Evolutionary conservation across 768 basidiomycete genomes (phyloP).

Genomic region (Suillus placidus): DNA sequence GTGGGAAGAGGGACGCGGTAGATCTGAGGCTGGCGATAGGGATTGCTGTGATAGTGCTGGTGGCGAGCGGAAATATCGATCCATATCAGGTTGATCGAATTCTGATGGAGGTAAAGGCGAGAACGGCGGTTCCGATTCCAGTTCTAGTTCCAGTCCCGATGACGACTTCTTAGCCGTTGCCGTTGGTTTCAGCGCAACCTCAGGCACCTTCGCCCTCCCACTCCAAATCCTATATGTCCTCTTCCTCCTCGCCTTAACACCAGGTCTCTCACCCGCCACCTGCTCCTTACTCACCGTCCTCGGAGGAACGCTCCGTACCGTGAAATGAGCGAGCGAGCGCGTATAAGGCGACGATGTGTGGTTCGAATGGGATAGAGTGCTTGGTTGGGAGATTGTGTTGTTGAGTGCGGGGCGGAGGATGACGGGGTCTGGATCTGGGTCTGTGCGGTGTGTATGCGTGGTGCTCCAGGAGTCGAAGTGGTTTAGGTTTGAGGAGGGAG

Average conservation of each 20-base stretch:
- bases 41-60: background rate
- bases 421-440: slow-evolving; percentile 49
- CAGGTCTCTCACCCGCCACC: slow-evolving; percentile 47
- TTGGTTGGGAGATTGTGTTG: slow-evolving; percentile 81
- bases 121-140: slow-evolving; percentile 25
- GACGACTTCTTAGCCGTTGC: background rate
- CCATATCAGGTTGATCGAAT: slow-evolving; percentile 74
- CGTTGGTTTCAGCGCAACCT: too few relatives aligned
- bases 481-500: slow-evolving; percentile 32
- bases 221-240: slow-evolving; percentile 66
- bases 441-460: slow-evolving; percentile 33
- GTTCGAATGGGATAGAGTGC: slow-evolving; percentile 84
- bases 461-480: slow-evolving; percentile 37
- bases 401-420: slow-evolving; percentile 70
- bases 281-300: slow-evolving; percentile 40
- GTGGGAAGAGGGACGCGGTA: slow-evolving; percentile 5
- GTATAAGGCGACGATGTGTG: slow-evolving; percentile 96
- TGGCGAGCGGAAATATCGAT: slow-evolving; percentile 62
- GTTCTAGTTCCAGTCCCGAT: background rate
- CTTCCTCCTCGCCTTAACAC: slow-evolving; percentile 76
- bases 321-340: slow-evolving; percentile 86
- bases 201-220: background rate
- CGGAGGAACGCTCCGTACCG: slow-evolving; percentile 86
- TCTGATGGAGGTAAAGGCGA: slow-evolving; percentile 48
- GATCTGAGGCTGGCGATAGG: background rate